Base-by-base conservation (phyloP, 352 stramenopile species). In the Blastocystis sp. region DNA sequence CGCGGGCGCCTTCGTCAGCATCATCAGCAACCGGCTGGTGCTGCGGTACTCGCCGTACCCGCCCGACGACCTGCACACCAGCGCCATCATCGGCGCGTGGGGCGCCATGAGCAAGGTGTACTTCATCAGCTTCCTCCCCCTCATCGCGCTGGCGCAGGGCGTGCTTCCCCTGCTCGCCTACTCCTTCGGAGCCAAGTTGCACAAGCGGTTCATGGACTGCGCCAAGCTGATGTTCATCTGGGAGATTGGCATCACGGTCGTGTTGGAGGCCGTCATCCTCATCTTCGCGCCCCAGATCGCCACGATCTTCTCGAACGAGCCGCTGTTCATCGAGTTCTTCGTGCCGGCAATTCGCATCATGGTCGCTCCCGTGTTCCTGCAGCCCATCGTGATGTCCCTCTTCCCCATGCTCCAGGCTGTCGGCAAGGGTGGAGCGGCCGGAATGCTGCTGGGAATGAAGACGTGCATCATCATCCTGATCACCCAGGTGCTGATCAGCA, bases 111-210 rank as follows among this genome's bases (percentile, higher is more conserved):
- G 21, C 21, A 88, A 88, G 48, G 63, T 88, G 57, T 76, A 66
- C 59, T 88, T 88, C 40, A 43, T 88, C 17, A 79, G 64, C 34
- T 88, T 88, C 45, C 34, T 88, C 14, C 78, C 78, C 2, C 42
- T 88, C n/a, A 79, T 79, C 60, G 78, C 78, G 10, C 28, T 88
- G 43, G 64, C 78, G 14, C 68, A 79, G 28, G 78, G 78, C n/a
- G 60, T 76, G 17, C n/a, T 88, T 24, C 78, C 78, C 17, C 38
- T 88, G 64, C 63, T 88, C 6, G 68, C 64, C 17, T 88, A 76
- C 40, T 88, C 64, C 28, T 64, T n/a, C 52, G 78, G 78, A 61
- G 78, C 78, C 14, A 79, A 59, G 14, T 17, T 76, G 21, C 59
- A 88, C 34, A 52, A 57, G n/a, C 64, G 78, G 3, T 88, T 88